These are phyloP conservation scores for Rhizophora apiculata DNA, from an alignment of 345 rosid species.

Conservation along the genomic window DNA sequence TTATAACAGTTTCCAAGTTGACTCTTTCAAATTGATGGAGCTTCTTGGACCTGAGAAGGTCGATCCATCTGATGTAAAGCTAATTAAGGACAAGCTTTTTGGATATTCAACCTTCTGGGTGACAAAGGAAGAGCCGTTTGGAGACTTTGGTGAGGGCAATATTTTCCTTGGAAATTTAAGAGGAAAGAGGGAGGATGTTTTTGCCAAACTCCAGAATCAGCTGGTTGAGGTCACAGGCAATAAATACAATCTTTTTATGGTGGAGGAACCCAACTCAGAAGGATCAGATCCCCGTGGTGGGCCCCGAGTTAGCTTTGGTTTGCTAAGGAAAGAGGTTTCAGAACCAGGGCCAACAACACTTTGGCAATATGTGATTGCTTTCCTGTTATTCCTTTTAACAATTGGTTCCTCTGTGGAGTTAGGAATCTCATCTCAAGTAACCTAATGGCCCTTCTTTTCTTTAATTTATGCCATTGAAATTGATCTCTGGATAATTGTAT, in stretches of 20 bases:
- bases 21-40: conserved; percentile 88
- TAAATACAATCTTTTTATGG: conserved; percentile 89
- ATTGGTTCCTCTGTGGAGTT: conserved; percentile 88
- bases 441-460: conserved; percentile 5
- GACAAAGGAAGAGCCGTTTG: conserved; percentile 95
- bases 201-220: conserved; percentile 67
- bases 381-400: conserved; percentile 75
- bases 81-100: conserved; percentile 73
- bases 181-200: conserved; percentile 76
- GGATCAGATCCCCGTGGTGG: conserved; percentile 94
- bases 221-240: conserved; percentile 59
- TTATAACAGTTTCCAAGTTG: conserved; percentile 74
- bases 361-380: conserved; percentile 94
- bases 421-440: conserved; percentile 94
- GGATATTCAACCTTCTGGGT: conserved; percentile 97
- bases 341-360: conserved; percentile 96
- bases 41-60: conserved; percentile 97
- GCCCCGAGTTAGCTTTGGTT: conserved; percentile 87
- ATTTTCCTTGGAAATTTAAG: conserved; percentile 90
- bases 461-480: no score
- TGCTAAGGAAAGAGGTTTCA: conserved; percentile 90
- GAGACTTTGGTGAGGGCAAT: conserved; percentile 82
- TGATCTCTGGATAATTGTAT: neutral
- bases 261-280: conserved; percentile 92
- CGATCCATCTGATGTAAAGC: conserved; percentile 77